Evolutionary conservation across 192 early-diverging fungal species (phyloP).

Genomic region (Dissophora globulifera): DNA sequence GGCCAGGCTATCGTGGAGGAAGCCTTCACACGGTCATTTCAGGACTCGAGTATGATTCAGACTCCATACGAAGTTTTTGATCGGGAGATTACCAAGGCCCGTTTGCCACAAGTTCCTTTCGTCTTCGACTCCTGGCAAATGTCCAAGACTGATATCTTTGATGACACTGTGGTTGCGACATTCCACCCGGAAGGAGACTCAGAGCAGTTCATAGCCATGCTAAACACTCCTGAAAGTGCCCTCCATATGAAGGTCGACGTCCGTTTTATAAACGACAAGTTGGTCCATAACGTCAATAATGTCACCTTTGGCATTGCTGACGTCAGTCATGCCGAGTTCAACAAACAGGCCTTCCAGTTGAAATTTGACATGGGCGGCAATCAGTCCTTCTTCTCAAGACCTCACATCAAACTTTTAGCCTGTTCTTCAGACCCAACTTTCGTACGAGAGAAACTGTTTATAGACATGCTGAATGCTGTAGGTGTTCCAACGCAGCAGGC

Average conservation of each 20-base stretch:
- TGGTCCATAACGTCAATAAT: conserved; percentile 29
- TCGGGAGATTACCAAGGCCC: too few relatives aligned
- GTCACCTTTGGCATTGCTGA: conserved; percentile 51
- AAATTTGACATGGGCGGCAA: conserved; percentile 40
- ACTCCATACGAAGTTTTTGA: too few relatives aligned
- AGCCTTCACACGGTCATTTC: too few relatives aligned
- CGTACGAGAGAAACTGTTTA: conserved; percentile 56
- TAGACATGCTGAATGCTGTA: conserved; percentile 53
- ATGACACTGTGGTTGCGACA: too few relatives aligned
- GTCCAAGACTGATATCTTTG: too few relatives aligned
- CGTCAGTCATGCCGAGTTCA: conserved; percentile 54
- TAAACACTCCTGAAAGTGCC: conserved; percentile 25
- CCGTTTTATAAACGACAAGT: conserved; percentile 51
- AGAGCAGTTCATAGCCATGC: too few relatives aligned
- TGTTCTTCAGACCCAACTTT: conserved; percentile 49
- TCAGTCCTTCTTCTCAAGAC: conserved; percentile 40
- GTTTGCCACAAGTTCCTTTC: too few relatives aligned
- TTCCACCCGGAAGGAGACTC: too few relatives aligned
- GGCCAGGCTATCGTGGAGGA: too few relatives aligned
- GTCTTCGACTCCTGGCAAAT: too few relatives aligned
- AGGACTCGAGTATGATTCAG: too few relatives aligned
- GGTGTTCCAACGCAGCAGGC: conserved; percentile 48
- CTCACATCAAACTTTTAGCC: conserved; percentile 51
- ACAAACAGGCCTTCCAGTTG: conserved; percentile 56
- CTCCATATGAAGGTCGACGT: conserved; percentile 41